Evolutionary conservation across 192 early-diverging fungal genomes (phyloP), one percentile per base, ranked within the genome.

Genomic region (Podila epigama): DNA sequence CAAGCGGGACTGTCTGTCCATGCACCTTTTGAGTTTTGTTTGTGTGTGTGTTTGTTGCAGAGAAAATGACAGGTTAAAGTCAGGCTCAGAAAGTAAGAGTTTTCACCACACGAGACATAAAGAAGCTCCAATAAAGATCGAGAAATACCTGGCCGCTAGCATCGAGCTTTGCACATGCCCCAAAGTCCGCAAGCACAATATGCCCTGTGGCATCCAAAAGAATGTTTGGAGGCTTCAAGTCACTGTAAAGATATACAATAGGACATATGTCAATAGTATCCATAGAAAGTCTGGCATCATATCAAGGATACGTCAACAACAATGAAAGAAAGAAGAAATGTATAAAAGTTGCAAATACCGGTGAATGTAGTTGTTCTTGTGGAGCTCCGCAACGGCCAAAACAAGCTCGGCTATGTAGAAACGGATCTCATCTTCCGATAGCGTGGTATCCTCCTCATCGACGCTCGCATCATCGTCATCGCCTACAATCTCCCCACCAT

Each of bases 171-270:
- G 73, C 73, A 40, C 73, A 77, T 11, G 73, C 73, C 13, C 92
- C 92, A 82, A 94, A 94, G 70, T 94, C 92, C 9, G 87, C 87
- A 7, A 94, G 81, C 31, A 89, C 83, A 52, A 93, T 86, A 65
- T 94, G 92, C 0, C 92, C 92, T 10, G 73, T 81, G 7, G 84
- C 83, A 68, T 92, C 89, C 39, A 92, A 63, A 37, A 92, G 66
- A 31, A 89, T 89, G 68, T 90, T 92, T 62, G 90, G 89, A 12
- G 89, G 89, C 68, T 92, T 92, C 28, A 92, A 82, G 64, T 92
- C 89, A n/a, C 91, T 77, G 58, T 31, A 12, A 32, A 31, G 16
- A 25, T 3, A 50, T 33, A 2, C 1, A 6, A 58, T 25, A 13
- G 25, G 11, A 51, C 33, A 20, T 50, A 11, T 5, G 18, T n/a